Conservation (phyloP, 106 monocot species). For the Acorus gramineus region DNA sequence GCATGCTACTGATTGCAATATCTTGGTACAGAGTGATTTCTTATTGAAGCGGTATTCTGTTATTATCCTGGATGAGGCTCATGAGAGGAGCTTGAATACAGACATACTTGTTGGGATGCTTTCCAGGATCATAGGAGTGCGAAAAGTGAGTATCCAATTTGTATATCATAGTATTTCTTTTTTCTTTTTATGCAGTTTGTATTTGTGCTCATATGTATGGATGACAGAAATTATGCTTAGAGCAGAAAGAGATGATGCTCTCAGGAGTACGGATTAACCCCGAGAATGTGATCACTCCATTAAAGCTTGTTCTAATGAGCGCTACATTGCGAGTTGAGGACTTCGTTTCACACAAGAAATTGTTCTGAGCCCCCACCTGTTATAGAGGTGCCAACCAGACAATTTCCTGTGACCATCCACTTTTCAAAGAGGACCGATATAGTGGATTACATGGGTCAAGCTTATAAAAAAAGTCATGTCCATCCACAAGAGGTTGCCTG, state of each 20-base stretch:
- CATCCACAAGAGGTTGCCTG: conserved; percentile 80
- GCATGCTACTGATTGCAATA: neutral
- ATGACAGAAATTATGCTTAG: conserved; percentile 51
- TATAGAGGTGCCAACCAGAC: conserved; percentile 73
- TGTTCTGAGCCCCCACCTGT: conserved; percentile 66
- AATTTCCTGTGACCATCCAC: conserved; percentile 77
- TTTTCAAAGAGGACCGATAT: conserved; percentile 71
- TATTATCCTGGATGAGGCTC: conserved; percentile 7
- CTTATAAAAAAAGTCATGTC: conserved; percentile 83
- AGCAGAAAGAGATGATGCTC: conserved; percentile 57
- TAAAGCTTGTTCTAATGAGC: conserved; percentile 93
- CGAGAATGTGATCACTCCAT: conserved; percentile 42
- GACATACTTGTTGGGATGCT: conserved; percentile 6
- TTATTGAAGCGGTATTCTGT: conserved; percentile 11
- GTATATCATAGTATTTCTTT: neutral
- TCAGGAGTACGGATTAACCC: conserved; percentile 37
- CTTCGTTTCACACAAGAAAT: conserved; percentile 61
- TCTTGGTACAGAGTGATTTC: conserved; percentile 68
- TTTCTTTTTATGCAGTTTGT: neutral
- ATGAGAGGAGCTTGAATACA: conserved; percentile 3
- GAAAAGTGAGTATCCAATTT: conserved; percentile 39
- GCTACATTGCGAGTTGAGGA: conserved; percentile 87
- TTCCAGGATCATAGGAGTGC: conserved; percentile 56
- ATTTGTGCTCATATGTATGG: neutral
- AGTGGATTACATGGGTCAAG: conserved; percentile 68